phyloP scores from a whole-genome alignment of 176 grass and related monocot species.

The Aegilops umbellulata region DNA sequence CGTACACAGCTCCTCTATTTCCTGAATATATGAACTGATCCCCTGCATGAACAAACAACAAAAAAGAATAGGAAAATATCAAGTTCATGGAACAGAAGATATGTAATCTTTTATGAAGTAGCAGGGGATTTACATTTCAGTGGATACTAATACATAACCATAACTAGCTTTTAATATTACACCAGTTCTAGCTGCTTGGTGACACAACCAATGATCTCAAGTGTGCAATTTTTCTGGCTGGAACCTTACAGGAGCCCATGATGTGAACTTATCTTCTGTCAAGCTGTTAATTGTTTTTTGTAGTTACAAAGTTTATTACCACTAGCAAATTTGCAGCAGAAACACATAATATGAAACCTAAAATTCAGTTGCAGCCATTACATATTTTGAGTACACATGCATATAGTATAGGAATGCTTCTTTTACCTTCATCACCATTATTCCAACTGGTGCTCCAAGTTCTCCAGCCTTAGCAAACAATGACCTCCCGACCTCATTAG shows the following conservation, averaged over 20 bases:
- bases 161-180: background rate
- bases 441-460: slow-evolving; percentile 78
- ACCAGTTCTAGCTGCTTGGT: background rate
- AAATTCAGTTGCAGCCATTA: background rate
- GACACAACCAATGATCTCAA: background rate
- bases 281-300: background rate
- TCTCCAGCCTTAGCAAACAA: slow-evolving; percentile 85
- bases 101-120: background rate
- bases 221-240: background rate
- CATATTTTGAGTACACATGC: background rate
- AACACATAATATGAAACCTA: background rate
- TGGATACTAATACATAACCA: background rate
- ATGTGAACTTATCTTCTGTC: background rate
- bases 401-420: background rate
- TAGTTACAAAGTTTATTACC: background rate
- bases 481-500: slow-evolving; percentile 78
- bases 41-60: slow-evolving; percentile 39
- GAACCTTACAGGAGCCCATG: background rate
- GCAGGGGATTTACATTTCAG: background rate
- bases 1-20: slow-evolving; percentile 78
- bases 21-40: slow-evolving; percentile 55
- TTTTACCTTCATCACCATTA: slow-evolving; percentile 81
- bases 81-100: background rate
- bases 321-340: background rate
- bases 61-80: background rate